Percentiles rank a stretch among this genome's conserved stretches.
phyloP scores from a whole-genome alignment of 768 basidiomycete species.

The Suillus variegatus region DNA sequence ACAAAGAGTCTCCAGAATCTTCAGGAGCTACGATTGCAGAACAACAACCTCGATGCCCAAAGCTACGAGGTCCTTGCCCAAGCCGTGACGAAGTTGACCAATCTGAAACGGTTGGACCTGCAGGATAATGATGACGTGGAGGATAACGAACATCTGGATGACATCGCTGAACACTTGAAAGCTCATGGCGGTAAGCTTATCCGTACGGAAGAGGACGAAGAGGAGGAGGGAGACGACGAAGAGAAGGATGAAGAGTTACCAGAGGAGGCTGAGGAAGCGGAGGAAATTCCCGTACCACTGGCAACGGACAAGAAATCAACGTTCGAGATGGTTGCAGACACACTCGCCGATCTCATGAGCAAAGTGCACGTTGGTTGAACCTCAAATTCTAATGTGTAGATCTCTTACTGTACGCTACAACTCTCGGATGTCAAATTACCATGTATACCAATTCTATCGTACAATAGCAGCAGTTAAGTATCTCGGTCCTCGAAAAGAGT shows the following conservation, averaged over 20 bases:
- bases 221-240: slow-evolving; percentile 55
- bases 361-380: slow-evolving; percentile 55
- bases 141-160: slow-evolving; percentile 62
- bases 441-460: slow-evolving; percentile 27
- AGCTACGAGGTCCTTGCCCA: slow-evolving; percentile 69
- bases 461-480: slow-evolving; percentile 11
- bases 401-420: slow-evolving; percentile 9
- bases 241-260: slow-evolving; percentile 36
- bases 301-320: slow-evolving; percentile 23
- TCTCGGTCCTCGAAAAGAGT: slow-evolving; percentile 56
- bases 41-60: slow-evolving; percentile 81
- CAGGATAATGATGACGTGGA: slow-evolving; percentile 92
- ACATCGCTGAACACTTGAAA: slow-evolving; percentile 55
- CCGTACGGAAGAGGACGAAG: slow-evolving; percentile 76
- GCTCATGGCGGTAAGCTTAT: slow-evolving; percentile 68
- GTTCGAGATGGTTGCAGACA: slow-evolving; percentile 45
- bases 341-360: slow-evolving; percentile 65
- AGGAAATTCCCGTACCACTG: slow-evolving; percentile 21
- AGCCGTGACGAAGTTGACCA: slow-evolving; percentile 59
- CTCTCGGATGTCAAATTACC: background rate
- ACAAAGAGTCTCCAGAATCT: slow-evolving; percentile 46
- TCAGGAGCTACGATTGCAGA: slow-evolving; percentile 80
- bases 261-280: slow-evolving; percentile 30
- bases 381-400: slow-evolving; percentile 3
- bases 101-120: slow-evolving; percentile 72